Base-by-base conservation (phyloP, 176 grass and related monocot genomes). In the Zoysia pacifica region DNA sequence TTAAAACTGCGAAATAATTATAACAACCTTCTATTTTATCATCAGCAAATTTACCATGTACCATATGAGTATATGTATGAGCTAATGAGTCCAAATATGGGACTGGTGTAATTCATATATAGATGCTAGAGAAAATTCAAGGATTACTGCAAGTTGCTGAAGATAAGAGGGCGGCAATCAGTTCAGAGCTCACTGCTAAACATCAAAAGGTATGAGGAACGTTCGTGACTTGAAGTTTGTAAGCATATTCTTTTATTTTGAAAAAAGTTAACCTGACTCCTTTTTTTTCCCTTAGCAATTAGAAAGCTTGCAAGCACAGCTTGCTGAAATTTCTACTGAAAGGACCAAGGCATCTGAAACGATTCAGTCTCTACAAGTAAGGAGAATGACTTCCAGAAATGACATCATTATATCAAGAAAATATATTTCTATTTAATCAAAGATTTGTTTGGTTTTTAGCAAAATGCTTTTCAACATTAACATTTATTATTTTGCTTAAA, bases 81-180 rank as follows among this genome's bases (percentile, higher is more conserved):
- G 28, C 28, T 16, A 51, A 62, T 53, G 80, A 50, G 9, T 69
- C 68, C 19, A 88, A 78, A 18, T 71, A 79, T 72, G 28, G 76
- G 4, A 51, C 80, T 61, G 28, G 87, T 86, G 54, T 67, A 36
- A 90, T 87, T 8, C 78, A 79, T 82, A 40, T 81, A 77, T 89
- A 98, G 96, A 67, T 93, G 88, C 87, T 99, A 72, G 96, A 99
- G 65, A 87, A 95, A 99, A 87, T 95, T 79, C 86, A 85, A 87
- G 84, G 75, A 83, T 93, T 84, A 62, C 77, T 97, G 43, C 91
- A 97, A 83, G 81, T 85, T 73, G 87, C 89, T 54, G 94, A 94
- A 88, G 91, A 97, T 77, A 97, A 94, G 84, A 90, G 89, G 83
- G 85, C 14, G 60, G 16, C 89, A 79, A 87, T 83, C 76, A 60